phyloP scores from a whole-genome alignment of 768 basidiomycete species.

The Pleurotus tuoliensis region DNA sequence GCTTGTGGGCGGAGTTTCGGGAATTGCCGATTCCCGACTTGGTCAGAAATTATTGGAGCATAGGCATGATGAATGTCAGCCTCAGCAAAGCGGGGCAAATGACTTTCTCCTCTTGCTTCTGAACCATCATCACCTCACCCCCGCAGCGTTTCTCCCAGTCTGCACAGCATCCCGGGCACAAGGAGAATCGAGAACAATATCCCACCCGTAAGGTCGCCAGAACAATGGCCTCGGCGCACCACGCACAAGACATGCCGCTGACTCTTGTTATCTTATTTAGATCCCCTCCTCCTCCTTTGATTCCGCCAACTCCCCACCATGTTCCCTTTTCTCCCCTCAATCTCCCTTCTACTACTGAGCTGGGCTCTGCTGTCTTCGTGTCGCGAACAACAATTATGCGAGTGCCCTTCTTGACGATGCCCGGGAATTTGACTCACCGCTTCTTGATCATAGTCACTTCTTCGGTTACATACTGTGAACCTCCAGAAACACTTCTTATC shows the following conservation, averaged over 20 bases:
- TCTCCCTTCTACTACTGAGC: conserved; percentile 34
- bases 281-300: conserved; percentile 5
- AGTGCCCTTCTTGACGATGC: neutral
- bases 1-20: conserved; percentile 5
- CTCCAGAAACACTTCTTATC: conserved; percentile 75
- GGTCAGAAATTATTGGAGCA: neutral
- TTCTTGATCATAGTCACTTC: conserved; percentile 59
- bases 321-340: conserved; percentile 59
- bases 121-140: neutral
- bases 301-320: conserved; percentile 38
- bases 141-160: neutral
- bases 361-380: conserved; percentile 12
- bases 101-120: neutral
- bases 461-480: conserved; percentile 83
- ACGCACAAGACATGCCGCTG: neutral
- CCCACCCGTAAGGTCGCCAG: neutral
- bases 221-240: conserved; percentile 2
- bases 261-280: neutral
- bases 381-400: conserved; percentile 4
- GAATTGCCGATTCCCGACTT: conserved; percentile 9
- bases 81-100: neutral
- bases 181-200: neutral
- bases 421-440: conserved; percentile 10
- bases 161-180: neutral
- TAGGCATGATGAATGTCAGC: neutral